phyloP scores from a whole-genome alignment of 1,139 yeast species.

The Pneumocystis canis region DNA sequence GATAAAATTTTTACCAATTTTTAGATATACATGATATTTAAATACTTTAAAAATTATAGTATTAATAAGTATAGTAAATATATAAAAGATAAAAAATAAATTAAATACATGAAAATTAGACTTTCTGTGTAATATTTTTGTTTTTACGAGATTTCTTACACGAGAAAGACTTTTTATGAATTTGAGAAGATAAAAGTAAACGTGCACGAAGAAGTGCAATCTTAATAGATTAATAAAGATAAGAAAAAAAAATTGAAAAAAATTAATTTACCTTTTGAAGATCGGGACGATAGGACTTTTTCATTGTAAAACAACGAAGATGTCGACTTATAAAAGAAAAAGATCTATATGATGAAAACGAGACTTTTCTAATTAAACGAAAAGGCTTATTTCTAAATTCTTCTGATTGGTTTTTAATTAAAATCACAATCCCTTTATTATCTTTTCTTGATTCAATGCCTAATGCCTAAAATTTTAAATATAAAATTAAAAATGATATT shows the following conservation, averaged over 20 bases:
- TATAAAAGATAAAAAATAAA: too few species aligned
- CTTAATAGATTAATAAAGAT: constrained; percentile 5
- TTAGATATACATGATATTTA: background rate
- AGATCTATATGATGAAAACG: background rate
- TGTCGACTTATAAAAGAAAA: background rate
- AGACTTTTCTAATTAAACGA: background rate
- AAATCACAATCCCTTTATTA: background rate
- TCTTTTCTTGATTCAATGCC: background rate
- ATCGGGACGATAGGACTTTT: background rate
- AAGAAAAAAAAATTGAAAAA: background rate
- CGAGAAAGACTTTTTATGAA: constrained; percentile 14
- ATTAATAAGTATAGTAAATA: too few species aligned
- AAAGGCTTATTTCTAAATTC: background rate
- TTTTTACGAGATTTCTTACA: constrained; percentile 14
- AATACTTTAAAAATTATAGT: too few species aligned
- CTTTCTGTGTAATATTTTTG: background rate
- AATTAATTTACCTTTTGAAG: background rate
- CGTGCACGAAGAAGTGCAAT: constrained; percentile 14
- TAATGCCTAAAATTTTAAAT: background rate
- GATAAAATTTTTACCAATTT: background rate
- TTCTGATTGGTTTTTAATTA: background rate
- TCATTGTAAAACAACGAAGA: background rate
- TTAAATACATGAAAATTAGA: background rate
- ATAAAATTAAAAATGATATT: background rate
- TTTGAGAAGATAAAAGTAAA: constrained; percentile 13